Conservation (phyloP, 331 rosid genomes). For the Quercus tomentella region DNA sequence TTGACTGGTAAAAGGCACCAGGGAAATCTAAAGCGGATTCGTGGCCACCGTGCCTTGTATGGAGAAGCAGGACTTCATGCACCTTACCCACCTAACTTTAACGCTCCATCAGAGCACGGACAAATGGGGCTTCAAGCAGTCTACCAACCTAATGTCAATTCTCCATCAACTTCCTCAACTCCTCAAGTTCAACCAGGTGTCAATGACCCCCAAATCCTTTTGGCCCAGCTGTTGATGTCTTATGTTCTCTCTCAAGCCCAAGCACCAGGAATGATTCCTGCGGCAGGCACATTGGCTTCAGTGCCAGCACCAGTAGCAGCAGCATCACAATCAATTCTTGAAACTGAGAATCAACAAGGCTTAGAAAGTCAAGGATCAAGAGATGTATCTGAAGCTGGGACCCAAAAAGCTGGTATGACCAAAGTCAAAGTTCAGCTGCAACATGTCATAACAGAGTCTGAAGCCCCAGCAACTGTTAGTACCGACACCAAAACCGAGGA, state of each 20-base stretch:
- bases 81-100: constrained; percentile 35
- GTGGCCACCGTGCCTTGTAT: constrained; percentile 37
- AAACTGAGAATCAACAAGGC: not conserved
- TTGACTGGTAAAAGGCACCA: constrained; percentile 66
- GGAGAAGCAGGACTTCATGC: constrained; percentile 51
- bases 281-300: constrained; percentile 3
- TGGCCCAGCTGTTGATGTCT: constrained; percentile 67
- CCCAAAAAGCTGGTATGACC: no score
- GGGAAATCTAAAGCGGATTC: constrained; percentile 42
- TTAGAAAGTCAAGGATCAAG: no score
- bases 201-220: constrained; percentile 65
- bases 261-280: constrained; percentile 18
- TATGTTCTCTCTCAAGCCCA: constrained; percentile 47
- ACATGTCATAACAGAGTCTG: constrained; percentile 6
- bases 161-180: constrained; percentile 31
- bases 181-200: constrained; percentile 54
- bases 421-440: not conserved
- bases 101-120: constrained; percentile 19
- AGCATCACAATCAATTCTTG: constrained; percentile 17
- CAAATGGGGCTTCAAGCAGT: constrained; percentile 46
- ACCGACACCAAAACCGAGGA: constrained; percentile 21
- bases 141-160: constrained; percentile 42
- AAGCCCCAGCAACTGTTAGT: constrained; percentile 13
- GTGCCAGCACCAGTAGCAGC: constrained; percentile 1
- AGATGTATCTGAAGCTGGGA: no score